Evolutionary conservation across 305 asterid genomes (phyloP), one percentile per base, ranked within the genome.

Genomic region (Stenogyne calaminthoides): DNA sequence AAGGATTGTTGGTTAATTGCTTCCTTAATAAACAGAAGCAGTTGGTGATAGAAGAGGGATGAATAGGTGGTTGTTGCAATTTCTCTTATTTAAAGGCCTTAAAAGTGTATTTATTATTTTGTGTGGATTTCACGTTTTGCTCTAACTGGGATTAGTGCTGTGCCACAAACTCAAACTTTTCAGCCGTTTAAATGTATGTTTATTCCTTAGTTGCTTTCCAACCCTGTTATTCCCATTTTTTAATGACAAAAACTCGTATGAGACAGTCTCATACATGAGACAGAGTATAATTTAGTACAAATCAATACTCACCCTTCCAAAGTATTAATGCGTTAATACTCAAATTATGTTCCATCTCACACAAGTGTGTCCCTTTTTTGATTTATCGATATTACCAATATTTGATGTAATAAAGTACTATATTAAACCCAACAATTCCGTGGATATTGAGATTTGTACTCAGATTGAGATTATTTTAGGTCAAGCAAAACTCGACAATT

Each of bases 41-140:
- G 60, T 51, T 68, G n/a, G n/a, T n/a, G n/a, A n/a, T n/a, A n/a
- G n/a, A n/a, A n/a, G n/a, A n/a, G n/a, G n/a, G 52, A 20, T 64
- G 42, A 27, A 25, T 37, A 9, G 16, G 36, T n/a, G n/a, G n/a
- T 63, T 18, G 54, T 37, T 63, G 34, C 54, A 40, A 63, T 19
- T 9, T 18, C 25, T 18, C 2, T 18, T 80, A 80, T 76, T 44
- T 67, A 72, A 75, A 25, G 76, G 72, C 52, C 5, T 27, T 15
- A 37, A 11, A 0, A 1, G 29, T 25, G 29, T 19, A 14, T 0
- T 37, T 42, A 32, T 16, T 2, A 11, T 69, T 57, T 25, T 72
- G 78, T 68, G 79, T 78, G 85, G 81, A 19, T 72, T 69, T 72
- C 83, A 82, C 85, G 83, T 82, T 56, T n/a, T 70, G 29, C 32